These are phyloP conservation scores for Metschnikowia orientalis DNA, from an alignment of 805 yeast genomes.

Conservation along the genomic window DNA sequence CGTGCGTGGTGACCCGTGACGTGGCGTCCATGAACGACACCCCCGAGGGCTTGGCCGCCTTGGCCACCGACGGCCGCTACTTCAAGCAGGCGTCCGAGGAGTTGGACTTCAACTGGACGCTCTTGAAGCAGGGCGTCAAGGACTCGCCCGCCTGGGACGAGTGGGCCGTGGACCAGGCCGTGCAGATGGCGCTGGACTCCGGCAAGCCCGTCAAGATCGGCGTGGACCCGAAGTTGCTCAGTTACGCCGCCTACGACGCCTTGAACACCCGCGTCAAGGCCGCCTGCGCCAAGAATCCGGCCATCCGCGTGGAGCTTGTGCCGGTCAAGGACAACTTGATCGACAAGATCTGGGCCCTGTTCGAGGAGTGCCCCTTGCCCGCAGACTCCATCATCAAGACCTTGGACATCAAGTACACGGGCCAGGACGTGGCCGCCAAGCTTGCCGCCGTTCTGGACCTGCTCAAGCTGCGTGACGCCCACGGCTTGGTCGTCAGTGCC, in stretches of 20 bases:
- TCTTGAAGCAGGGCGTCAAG: constrained; percentile 48
- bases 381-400: constrained; percentile 49
- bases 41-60: constrained; percentile 53
- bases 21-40: constrained; percentile 44
- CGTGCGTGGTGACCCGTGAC: constrained; percentile 76
- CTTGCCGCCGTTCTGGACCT: constrained; percentile 38
- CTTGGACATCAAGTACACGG: constrained; percentile 55
- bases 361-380: constrained; percentile 56
- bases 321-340: constrained; percentile 60
- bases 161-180: constrained; percentile 51
- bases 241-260: constrained; percentile 31
- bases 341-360: constrained; percentile 67
- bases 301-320: constrained; percentile 38
- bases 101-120: constrained; percentile 56
- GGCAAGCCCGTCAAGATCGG: constrained; percentile 36
- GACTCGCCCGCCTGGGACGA: constrained; percentile 55
- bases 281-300: constrained; percentile 20
- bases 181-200: constrained; percentile 46
- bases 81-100: constrained; percentile 56
- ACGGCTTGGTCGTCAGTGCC: constrained; percentile 41
- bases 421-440: constrained; percentile 60
- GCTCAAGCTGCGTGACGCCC: constrained; percentile 23
- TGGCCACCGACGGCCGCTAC: constrained; percentile 60
- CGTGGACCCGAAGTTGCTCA: constrained; percentile 48
- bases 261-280: constrained; percentile 29